Base-by-base conservation (phyloP, 305 asterid genomes). In the Stenogyne calaminthoides region DNA sequence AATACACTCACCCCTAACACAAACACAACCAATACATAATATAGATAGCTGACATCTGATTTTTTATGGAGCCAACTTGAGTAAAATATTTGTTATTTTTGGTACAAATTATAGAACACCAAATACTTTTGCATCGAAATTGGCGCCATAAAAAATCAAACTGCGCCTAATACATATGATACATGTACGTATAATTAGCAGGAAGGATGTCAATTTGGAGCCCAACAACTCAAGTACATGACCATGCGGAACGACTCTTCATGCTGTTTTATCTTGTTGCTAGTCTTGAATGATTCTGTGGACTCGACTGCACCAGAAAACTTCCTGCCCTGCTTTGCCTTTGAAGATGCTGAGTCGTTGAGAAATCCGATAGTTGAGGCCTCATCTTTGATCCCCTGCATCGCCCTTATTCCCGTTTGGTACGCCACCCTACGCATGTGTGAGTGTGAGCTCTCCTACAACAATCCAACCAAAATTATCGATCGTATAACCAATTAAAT, bases 161-260 rank as follows among this genome's bases (percentile, higher is more conserved):
- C 9, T n/a, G n/a, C n/a, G n/a, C n/a, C n/a, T n/a, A n/a, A n/a
- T n/a, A 18, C 7, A 8, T 5, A 3, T 42, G 2, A 12, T 6
- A 36, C 1, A 44, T 25, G 4, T 37, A 27, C n/a, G n/a, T n/a
- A n/a, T n/a, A 22, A 22, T 22, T 25, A 18, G 0, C n/a, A n/a
- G n/a, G n/a, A 51, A 69, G 18, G 76, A 15, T 15, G 16, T 81
- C 69, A 84, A 29, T 80, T 77, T 62, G 85, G 91, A 20, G 88
- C 94, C 96, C 93, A 90, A 69, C 88, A 90, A 71, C 85, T 90
- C 80, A 90, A 77, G 85, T 79, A 90, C 89, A 88, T 83, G 76
- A 90, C 90, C 0, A 79, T 85, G 70, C 91, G 75, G 6, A 88
- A 77, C 39, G 96, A 82, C 34, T 88, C 92, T 73, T 90, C 91